These are phyloP conservation scores for Pseudonectria buxi DNA, from an alignment of 2,329 filamentous ascomycete genomes.

Conservation along the genomic window DNA sequence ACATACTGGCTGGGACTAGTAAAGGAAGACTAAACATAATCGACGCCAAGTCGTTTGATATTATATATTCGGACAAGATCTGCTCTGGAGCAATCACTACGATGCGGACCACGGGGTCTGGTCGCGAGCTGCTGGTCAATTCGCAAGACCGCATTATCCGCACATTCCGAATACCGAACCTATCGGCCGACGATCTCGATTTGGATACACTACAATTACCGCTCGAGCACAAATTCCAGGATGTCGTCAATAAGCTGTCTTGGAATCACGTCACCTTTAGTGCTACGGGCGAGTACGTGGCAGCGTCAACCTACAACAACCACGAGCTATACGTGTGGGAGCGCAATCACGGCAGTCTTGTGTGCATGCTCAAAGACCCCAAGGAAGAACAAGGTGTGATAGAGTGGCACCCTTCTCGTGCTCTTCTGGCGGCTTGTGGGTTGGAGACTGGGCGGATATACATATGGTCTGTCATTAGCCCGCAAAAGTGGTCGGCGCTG, in stretches of 20 bases:
- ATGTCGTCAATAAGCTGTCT: constrained; percentile 86
- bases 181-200: constrained; percentile 61
- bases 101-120: constrained; percentile 72
- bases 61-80: constrained; percentile 84
- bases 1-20: constrained; percentile 87
- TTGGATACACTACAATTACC: constrained; percentile 82
- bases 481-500: constrained; percentile 94
- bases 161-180: constrained; percentile 82
- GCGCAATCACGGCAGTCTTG: constrained; percentile 82
- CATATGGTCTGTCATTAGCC: constrained; percentile 91
- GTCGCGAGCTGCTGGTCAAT: constrained; percentile 83
- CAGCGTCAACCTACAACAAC: constrained; percentile 95
- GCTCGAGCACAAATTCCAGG: constrained; percentile 96
- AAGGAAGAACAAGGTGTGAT: constrained; percentile 95
- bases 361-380: constrained; percentile 93
- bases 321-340: constrained; percentile 99
- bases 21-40: constrained; percentile 97
- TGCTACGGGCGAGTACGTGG: constrained; percentile 89
- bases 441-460: constrained; percentile 90
- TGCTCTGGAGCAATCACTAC: constrained; percentile 84
- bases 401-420: constrained; percentile 89
- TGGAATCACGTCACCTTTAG: constrained; percentile 99
- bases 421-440: constrained; percentile 84
- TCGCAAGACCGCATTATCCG: constrained; percentile 92
- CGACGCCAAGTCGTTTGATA: constrained; percentile 69